Evolutionary conservation across 2,329 filamentous ascomycete genomes (phyloP).

Genomic region (Neocatenulostroma microsporum): DNA sequence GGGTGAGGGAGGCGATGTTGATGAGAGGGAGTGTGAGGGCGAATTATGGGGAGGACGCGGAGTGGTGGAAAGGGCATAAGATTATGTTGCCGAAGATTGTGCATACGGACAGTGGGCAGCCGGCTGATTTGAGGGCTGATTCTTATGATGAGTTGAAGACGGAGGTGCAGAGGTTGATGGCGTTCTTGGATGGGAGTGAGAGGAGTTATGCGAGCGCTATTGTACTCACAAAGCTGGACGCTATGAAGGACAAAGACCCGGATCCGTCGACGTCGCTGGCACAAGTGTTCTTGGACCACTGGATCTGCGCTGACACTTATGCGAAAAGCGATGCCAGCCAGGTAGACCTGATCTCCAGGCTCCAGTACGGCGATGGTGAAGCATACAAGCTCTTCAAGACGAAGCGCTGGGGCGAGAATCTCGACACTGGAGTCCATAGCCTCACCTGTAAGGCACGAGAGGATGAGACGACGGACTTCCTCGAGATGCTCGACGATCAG

Average conservation of each 20-base stretch:
- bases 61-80: slow-evolving; percentile 56
- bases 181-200: slow-evolving; percentile 51
- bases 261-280: too few species aligned
- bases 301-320: too few species aligned
- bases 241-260: slow-evolving; percentile 15
- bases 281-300: too few species aligned
- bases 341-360: too few species aligned
- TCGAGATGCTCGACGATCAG: slow-evolving; percentile 23
- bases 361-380: too few species aligned
- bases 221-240: slow-evolving; percentile 32
- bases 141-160: slow-evolving; percentile 43
- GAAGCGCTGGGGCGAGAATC: too few species aligned
- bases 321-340: too few species aligned
- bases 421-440: too few species aligned
- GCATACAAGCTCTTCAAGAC: too few species aligned
- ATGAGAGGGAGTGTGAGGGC: slow-evolving; percentile 37
- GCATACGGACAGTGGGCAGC: slow-evolving; percentile 27
- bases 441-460: too few species aligned
- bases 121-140: slow-evolving; percentile 23
- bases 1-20: slow-evolving; percentile 51
- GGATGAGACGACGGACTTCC: slow-evolving; percentile 15
- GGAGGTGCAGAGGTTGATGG: slow-evolving; percentile 55
- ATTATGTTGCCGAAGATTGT: slow-evolving; percentile 46
- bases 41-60: slow-evolving; percentile 48
- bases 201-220: slow-evolving; percentile 53